Conservation (phyloP, 805 yeast genomes). For the Scheffersomyces coipomensis region DNA sequence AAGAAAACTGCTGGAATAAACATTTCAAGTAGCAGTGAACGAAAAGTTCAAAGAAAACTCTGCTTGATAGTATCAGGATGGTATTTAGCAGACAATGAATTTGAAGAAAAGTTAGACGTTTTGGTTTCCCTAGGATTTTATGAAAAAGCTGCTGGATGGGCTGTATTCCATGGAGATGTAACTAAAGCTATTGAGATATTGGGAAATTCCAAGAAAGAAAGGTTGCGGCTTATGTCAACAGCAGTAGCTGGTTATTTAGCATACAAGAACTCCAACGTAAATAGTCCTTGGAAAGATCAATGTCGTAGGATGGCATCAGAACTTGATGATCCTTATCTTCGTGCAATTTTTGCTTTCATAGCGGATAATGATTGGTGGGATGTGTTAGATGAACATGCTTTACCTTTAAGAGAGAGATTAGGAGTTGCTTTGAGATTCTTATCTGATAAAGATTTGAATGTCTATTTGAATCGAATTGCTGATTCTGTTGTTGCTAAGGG, state of each 20-base stretch:
- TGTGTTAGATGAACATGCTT: constrained; percentile 82
- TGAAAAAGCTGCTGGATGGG: constrained; percentile 98
- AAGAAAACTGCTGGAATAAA: constrained; percentile 46
- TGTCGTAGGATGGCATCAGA: constrained; percentile 88
- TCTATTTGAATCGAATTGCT: constrained; percentile 68
- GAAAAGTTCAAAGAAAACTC: constrained; percentile 66
- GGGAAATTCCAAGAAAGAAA: constrained; percentile 68
- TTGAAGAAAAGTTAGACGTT: constrained; percentile 63
- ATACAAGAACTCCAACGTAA: constrained; percentile 53
- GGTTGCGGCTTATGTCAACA: constrained; percentile 78
- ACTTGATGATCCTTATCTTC: constrained; percentile 80
- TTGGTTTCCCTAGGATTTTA: constrained; percentile 58
- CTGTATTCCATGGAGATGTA: constrained; percentile 89
- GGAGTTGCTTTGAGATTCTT: constrained; percentile 89
- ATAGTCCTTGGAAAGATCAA: constrained; percentile 89
- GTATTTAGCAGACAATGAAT: constrained; percentile 74
- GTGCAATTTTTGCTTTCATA: constrained; percentile 90
- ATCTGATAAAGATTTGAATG: constrained; percentile 73
- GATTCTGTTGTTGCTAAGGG: constrained; percentile 73
- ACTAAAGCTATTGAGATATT: constrained; percentile 77
- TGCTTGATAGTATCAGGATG: constrained; percentile 88
- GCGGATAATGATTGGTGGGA: constrained; percentile 97
- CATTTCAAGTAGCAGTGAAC: constrained; percentile 44
- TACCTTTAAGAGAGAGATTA: constrained; percentile 82
- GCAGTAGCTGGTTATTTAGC: constrained; percentile 90